Evolutionary conservation across 1,139 yeast species (phyloP), one percentile per base, ranked within the genome.

Genomic region (Starmera stellimalicola): DNA sequence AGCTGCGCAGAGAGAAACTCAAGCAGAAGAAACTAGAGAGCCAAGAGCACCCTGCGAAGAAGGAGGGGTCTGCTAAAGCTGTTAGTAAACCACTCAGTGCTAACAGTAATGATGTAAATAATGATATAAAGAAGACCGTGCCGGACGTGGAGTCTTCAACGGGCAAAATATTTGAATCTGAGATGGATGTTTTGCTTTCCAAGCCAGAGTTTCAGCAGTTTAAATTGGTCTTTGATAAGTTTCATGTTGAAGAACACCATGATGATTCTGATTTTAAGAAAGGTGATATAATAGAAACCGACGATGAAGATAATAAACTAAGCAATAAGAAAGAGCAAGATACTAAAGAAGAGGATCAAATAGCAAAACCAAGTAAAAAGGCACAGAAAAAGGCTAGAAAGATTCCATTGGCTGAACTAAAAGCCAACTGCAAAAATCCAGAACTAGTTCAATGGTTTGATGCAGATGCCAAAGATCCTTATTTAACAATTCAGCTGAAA

Each of bases 401-500:
- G 45, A 70, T 85, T 1, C 72, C 93, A 1, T 58, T 91, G 14
- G 75, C 91, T 0, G 64, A 68, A 11, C 62, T 91, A 33, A 91
- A 88, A 51, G 65, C 81, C 1, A 54, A 63, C 16, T 67, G 79
- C 0, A 50, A 56, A 6, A 60, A 60, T 26, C 96, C 97, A 0
- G 87, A 83, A 39, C 52, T 78, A 4, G 80, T 91, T 1, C 95
- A 87, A 43, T 81, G 94, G 93, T 71, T 63, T 44, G 98, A 91
- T 55, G 79, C 77, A 2, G 93, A 88, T 57, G 82, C 97, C 0
- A 68, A 65, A 4, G 93, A 85, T 48, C 95, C 98, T 1, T 60
- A 63, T 33, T 54, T 87, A 18, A 62, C 77, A 12, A 73, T 83
- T 0, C 60, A 68, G 11, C 57, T 91, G 37, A 91, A 88, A 50